These are phyloP conservation scores for Linum trigynum DNA, from an alignment of 345 rosid genomes.

Conservation along the genomic window DNA sequence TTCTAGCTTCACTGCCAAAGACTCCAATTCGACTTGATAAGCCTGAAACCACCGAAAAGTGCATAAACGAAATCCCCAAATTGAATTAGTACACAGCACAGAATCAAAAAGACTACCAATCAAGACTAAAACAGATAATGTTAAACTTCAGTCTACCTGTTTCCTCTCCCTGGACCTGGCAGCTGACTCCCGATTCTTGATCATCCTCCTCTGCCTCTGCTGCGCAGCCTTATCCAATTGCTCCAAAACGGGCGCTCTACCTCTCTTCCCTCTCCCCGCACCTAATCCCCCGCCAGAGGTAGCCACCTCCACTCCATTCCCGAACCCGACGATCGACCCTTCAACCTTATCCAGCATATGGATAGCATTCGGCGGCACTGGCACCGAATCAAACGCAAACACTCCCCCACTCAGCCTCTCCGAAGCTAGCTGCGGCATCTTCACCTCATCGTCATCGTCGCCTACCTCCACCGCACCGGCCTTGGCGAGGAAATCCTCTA, in stretches of 20 bases:
- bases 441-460: slow-evolving; percentile 12
- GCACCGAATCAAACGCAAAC: slow-evolving; percentile 40
- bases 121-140: neutral
- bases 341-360: slow-evolving; percentile 50
- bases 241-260: slow-evolving; percentile 45
- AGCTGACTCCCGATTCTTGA: slow-evolving; percentile 94
- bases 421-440: slow-evolving; percentile 17
- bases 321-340: slow-evolving; percentile 44
- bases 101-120: neutral
- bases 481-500: slow-evolving; percentile 70
- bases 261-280: slow-evolving; percentile 66
- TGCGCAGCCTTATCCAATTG: slow-evolving; percentile 77
- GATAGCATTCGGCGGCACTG: slow-evolving; percentile 26
- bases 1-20: slow-evolving; percentile 60
- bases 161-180: slow-evolving; percentile 95
- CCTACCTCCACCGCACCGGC: neutral
- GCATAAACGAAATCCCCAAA: neutral
- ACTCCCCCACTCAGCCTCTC: slow-evolving; percentile 42
- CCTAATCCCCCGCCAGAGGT: slow-evolving; percentile 7
- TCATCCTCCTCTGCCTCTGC: slow-evolving; percentile 96
- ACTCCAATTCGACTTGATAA: slow-evolving; percentile 80
- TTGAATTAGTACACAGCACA: neutral
- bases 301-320: slow-evolving; percentile 31
- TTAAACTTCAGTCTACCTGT: slow-evolving; percentile 35
- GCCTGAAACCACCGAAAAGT: slow-evolving; percentile 36